These are phyloP conservation scores for Colletotrichum navitas DNA, from an alignment of 2,329 filamentous ascomycete genomes.

Conservation along the genomic window DNA sequence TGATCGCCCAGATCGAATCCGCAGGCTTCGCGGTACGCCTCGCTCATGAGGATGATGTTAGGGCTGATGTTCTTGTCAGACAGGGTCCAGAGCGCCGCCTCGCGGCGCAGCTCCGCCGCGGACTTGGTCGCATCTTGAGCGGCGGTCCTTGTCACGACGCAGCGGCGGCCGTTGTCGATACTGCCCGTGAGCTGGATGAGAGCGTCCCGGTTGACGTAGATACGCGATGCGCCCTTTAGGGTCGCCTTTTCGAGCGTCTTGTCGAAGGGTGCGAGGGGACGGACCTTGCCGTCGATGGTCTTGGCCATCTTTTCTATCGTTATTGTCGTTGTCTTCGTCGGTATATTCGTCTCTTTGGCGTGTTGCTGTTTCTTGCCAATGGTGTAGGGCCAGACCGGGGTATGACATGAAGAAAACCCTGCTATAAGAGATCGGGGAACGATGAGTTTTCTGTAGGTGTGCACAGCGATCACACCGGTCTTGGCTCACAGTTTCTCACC, in stretches of 20 bases:
- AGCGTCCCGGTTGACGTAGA: constrained; percentile 63
- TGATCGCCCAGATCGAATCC: constrained; percentile 79
- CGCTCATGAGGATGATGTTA: constrained; percentile 78
- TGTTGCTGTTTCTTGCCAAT: constrained; percentile 9
- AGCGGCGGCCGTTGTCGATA: constrained; percentile 58
- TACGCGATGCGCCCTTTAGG: constrained; percentile 58
- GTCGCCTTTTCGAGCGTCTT: constrained; percentile 57
- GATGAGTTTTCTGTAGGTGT: constrained; percentile 2
- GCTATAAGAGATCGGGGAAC: constrained; percentile 7
- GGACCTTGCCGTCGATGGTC: constrained; percentile 50
- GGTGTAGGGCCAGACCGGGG: constrained; percentile 25
- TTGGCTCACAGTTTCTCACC: neutral
- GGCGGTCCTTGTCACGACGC: constrained; percentile 54
- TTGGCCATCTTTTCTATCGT: constrained; percentile 22
- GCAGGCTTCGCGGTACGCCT: constrained; percentile 78
- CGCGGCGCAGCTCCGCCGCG: constrained; percentile 49
- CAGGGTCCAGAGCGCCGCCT: constrained; percentile 64
- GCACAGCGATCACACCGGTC: neutral
- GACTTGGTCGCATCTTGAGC: constrained; percentile 41
- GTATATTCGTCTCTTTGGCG: neutral
- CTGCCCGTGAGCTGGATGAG: constrained; percentile 59
- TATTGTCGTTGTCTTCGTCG: neutral
- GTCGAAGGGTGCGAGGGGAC: constrained; percentile 54
- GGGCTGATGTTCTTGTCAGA: constrained; percentile 73
- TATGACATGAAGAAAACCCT: constrained; percentile 22